Percentiles rank a stretch among this genome's conserved stretches.
Evolutionary conservation across 257 asterid genomes (phyloP).

Genomic region (Verbena officinalis): DNA sequence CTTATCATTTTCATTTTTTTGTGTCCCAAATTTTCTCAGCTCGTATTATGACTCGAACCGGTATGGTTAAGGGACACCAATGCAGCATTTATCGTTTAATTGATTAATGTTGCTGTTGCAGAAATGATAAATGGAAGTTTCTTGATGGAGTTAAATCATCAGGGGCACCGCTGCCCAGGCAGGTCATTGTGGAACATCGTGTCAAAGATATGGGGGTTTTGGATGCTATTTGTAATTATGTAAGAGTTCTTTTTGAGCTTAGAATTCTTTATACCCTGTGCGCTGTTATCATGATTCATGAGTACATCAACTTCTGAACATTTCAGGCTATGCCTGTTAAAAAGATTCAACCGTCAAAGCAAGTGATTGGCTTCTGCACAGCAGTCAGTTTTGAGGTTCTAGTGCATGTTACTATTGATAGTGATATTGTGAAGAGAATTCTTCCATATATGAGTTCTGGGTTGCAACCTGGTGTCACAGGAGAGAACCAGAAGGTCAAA

Average conservation of each 20-base stretch:
- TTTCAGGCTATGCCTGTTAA: slow-evolving; percentile 65
- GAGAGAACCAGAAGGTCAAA: slow-evolving; percentile 70
- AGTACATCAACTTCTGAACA: slow-evolving; percentile 28
- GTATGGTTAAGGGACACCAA: slow-evolving; percentile 7
- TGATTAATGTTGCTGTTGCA: slow-evolving; percentile 41
- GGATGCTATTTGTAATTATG: slow-evolving; percentile 80
- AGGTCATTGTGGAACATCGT: slow-evolving; percentile 83
- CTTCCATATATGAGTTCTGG: slow-evolving; percentile 71
- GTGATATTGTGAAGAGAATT: slow-evolving; percentile 63
- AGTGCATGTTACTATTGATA: slow-evolving; percentile 57
- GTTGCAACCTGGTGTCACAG: slow-evolving; percentile 58
- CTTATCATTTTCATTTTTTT: slow-evolving; percentile 8
- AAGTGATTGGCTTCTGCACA: slow-evolving; percentile 73
- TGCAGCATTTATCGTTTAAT: slow-evolving; percentile 24
- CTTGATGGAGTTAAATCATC: slow-evolving; percentile 84
- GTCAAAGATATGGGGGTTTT: slow-evolving; percentile 71
- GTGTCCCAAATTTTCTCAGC: not conserved
- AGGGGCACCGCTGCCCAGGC: slow-evolving; percentile 87
- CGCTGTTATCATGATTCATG: slow-evolving; percentile 6
- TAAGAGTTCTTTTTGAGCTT: slow-evolving; percentile 35
- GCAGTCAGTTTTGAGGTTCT: slow-evolving; percentile 80
- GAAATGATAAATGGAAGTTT: slow-evolving; percentile 85
- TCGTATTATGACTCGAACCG: not conserved
- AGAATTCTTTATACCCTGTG: slow-evolving; percentile 1
- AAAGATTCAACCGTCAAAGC: slow-evolving; percentile 63